Evolutionary conservation across 192 early-diverging fungal species (phyloP), one percentile per base, ranked within the genome.

Genomic region (Linnemannia exigua): DNA sequence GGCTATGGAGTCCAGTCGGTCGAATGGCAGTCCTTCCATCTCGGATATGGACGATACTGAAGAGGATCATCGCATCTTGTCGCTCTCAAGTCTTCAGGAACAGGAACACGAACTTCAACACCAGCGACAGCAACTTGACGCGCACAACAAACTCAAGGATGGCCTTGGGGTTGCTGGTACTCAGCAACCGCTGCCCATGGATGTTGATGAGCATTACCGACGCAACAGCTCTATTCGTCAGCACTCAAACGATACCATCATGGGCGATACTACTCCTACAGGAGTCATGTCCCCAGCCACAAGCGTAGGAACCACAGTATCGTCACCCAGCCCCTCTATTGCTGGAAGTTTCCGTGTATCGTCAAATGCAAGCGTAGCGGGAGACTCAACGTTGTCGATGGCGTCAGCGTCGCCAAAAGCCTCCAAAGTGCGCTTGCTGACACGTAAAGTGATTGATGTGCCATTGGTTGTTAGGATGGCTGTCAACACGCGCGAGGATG

Each of bases 381-480:
- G 41, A 9, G 68, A 81, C 16, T 74, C 84, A 8, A 79, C 80
- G 11, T 69, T 72, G n/a, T 68, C 68, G 1, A 79, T 77, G 36
- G 48, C 68, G 8, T 72, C 85, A 2, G 81, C 75, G 36, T 70
- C 84, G 7, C 69, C 76, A 38, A 37, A 80, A 37, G 20, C 73
- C 22, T 46, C 58, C 19, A 75, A 47, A 14, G 16, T 71, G 25
- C 58, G 37, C 19, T 48, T 67, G 20, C 44, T 82, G 41, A 69
- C 82, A 36, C 81, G 88, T 35, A 87, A 83, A 20, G 86, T 90
- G 20, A 79, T 93, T 63, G 92, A 93, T 79, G 88, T 91, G 2
- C 92, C 92, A 20, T 50, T 93, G 7, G 92, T 93, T 0, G 89
- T 91, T 35, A 75, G 92, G 15, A 89, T 89, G 67, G 87, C 73